Evolutionary conservation across 345 rosid genomes (phyloP).

Genomic region (Eutrema heterophyllum): DNA sequence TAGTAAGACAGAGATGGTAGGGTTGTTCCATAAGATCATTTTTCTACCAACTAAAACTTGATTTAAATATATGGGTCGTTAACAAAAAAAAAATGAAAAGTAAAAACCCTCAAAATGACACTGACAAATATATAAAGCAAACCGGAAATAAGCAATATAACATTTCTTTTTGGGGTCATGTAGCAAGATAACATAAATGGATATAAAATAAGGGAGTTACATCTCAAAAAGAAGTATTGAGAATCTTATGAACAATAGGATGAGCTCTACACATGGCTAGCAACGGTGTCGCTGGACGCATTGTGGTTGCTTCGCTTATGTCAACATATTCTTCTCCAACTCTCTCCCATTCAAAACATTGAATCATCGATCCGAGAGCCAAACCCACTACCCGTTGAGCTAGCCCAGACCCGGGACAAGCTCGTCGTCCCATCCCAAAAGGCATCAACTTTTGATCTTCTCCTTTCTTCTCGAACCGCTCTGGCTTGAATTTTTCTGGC

Average conservation of each 20-base stretch:
- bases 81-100: no score
- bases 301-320: constrained; percentile 31
- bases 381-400: constrained; percentile 20
- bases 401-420: constrained; percentile 27
- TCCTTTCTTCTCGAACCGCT: constrained; percentile 29
- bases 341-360: constrained; percentile 38
- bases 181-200: no score
- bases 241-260: background rate
- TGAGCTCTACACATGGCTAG: constrained; percentile 23
- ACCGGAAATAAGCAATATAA: no score
- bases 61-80: no score
- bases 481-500: constrained; percentile 29
- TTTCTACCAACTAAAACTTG: no score
- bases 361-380: constrained; percentile 26
- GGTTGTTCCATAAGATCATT: no score
- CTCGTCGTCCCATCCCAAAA: constrained; percentile 34
- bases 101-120: no score
- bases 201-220: background rate
- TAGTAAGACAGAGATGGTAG: no score
- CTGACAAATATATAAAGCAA: no score
- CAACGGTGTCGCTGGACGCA: constrained; percentile 35
- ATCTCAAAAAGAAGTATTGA: background rate
- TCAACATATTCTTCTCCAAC: constrained; percentile 26
- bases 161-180: no score
- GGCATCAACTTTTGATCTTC: constrained; percentile 23